These are phyloP conservation scores for Copromyces sp. DNA, from an alignment of 495 filamentous ascomycete genomes.

Conservation along the genomic window DNA sequence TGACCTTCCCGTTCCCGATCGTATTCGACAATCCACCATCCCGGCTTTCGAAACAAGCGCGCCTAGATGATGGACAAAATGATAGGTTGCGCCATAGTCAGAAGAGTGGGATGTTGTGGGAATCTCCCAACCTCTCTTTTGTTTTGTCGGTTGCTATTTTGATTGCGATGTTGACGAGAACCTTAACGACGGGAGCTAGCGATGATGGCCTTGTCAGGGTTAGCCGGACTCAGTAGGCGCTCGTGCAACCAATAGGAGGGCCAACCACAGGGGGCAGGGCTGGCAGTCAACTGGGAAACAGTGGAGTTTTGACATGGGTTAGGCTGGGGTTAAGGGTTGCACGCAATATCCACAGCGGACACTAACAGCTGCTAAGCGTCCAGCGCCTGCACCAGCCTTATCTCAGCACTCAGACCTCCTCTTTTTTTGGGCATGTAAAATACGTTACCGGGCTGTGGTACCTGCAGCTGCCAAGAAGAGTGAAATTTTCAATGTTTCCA, in stretches of 20 bases:
- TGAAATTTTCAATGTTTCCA: too few species aligned
- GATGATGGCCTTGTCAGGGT: not conserved
- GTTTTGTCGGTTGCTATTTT: constrained; percentile 1
- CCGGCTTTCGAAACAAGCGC: not conserved
- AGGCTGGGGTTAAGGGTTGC: not conserved
- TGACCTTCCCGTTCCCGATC: not conserved
- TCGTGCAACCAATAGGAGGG: constrained; percentile 6
- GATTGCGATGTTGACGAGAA: not conserved
- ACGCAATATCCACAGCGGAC: not conserved
- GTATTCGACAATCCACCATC: not conserved
- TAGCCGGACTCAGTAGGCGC: constrained; percentile 9
- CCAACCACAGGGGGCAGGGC: not conserved
- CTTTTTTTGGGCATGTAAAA: too few species aligned
- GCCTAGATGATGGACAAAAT: not conserved
- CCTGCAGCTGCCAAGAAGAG: too few species aligned
- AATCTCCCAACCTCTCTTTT: not conserved
- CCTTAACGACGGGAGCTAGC: constrained; percentile 2
- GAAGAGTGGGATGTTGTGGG: not conserved
- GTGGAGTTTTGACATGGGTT: not conserved
- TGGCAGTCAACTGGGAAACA: not conserved
- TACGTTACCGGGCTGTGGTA: too few species aligned
- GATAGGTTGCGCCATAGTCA: not conserved
- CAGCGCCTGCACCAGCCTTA: not conserved
- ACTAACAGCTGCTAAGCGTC: not conserved
- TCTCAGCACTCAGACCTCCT: too few species aligned